Evolutionary conservation across 129 eudicot species (phyloP), one percentile per base, ranked within the genome.

Genomic region (Saussurea involucrata): DNA sequence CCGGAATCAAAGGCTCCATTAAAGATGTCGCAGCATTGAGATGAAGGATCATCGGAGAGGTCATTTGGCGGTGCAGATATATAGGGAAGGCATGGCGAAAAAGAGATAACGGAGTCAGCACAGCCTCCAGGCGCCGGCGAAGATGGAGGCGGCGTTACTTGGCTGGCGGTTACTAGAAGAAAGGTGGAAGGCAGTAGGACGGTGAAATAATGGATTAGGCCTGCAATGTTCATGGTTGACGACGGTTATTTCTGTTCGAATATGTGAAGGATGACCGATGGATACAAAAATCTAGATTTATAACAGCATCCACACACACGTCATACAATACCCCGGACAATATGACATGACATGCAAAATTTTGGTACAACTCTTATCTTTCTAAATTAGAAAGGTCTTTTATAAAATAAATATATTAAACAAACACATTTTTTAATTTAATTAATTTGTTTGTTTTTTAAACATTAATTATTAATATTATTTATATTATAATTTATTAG

Each of bases 31-130:
- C 96, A 90, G 76, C 96, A 90, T 24, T 81, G 82, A 6, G 83
- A 65, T 1, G 90, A 71, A 27, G 96, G 92, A 0, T 72, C 44
- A 22, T 61, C 68, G 49, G 90, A 76, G 75, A 78, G 80, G 58
- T 90, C 80, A 76, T 87, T 90, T 8, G 96, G 92, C 34, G 85
- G 81, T 8, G 73, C 77, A 28, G 90, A 83, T 22, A 90, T 76
- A 88, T 64, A 87, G 0, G 96, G 88, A 28, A 87, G 96, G 63
- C 96, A 90, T 7, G 77, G 72, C 1, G 96, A 90, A 76, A 90
- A 83, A 24, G 77, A 57, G 78, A 87, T 86, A 34, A 90, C 88
- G 22, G 82, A 78, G 79, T 85, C 92, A 31, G 88, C 79, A 67
- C 96, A 87, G 69, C 81, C 77, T 25, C 73, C 72, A 0, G 82